A percentile compares a stretch with the other conserved stretches of the same genome.
phyloP scores from a whole-genome alignment of 2,329 filamentous ascomycete genomes.

The Arthroderma uncinatum region DNA sequence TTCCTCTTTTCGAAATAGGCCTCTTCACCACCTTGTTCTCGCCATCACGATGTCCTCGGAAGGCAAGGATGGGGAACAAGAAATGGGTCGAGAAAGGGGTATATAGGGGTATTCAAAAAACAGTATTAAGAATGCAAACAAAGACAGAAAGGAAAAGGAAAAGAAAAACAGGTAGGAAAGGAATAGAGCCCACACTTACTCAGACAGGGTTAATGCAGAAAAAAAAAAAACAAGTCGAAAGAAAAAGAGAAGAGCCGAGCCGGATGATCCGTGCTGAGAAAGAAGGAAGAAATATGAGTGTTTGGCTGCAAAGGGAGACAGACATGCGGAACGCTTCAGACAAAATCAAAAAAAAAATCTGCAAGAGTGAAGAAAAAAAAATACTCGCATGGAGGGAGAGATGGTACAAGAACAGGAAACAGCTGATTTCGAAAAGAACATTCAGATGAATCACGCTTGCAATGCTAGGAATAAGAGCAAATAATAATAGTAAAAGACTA shows the following conservation, averaged over 20 bases:
- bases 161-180: neutral
- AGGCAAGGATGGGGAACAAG: conserved; percentile 1
- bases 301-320: neutral
- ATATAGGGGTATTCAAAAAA: conserved; percentile 13
- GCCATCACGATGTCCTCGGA: neutral
- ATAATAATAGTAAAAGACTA: conserved; percentile 10
- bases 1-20: neutral
- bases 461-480: conserved; percentile 32
- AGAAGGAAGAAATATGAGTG: no score
- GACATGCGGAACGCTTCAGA: conserved; percentile 5
- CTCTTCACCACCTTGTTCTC: conserved; percentile 7
- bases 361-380: conserved; percentile 17
- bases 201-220: conserved; percentile 8
- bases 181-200: conserved; percentile 9
- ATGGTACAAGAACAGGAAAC: conserved; percentile 5
- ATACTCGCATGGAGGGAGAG: conserved; percentile 17
- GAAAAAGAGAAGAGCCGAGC: conserved; percentile 23
- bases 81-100: conserved; percentile 11
- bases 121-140: conserved; percentile 7
- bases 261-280: conserved; percentile 5
- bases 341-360: conserved; percentile 15
- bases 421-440: conserved; percentile 12
- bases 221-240: conserved; percentile 29
- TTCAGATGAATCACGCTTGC: conserved; percentile 35
- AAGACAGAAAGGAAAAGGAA: conserved; percentile 6